A percentile compares a stretch with the other conserved stretches of the same genome.
Conservation (phyloP, 1,284 basidiomycete species). For the Boletus hoseneyae region DNA sequence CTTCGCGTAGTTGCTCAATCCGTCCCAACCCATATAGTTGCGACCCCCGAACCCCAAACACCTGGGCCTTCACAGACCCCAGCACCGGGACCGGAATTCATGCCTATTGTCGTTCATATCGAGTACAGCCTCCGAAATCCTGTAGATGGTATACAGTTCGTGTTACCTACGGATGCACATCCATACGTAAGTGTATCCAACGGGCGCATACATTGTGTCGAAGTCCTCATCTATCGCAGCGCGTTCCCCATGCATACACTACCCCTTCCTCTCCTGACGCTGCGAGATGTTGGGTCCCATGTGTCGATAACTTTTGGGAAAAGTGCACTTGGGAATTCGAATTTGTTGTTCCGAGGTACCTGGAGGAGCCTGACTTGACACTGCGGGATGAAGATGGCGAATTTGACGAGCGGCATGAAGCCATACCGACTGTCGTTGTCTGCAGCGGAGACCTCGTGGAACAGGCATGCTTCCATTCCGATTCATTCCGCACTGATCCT, state of each 20-base stretch:
- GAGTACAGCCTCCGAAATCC: slow-evolving; percentile 80
- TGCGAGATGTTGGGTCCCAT: slow-evolving; percentile 96
- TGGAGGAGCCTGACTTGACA: slow-evolving; percentile 61
- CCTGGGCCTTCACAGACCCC: slow-evolving; percentile 51
- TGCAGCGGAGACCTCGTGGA: slow-evolving; percentile 94
- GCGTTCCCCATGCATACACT: slow-evolving; percentile 91
- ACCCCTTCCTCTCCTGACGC: slow-evolving; percentile 86
- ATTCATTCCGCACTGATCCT: slow-evolving; percentile 14
- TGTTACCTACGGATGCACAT: slow-evolving; percentile 74
- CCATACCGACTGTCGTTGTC: slow-evolving; percentile 79
- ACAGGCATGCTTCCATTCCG: slow-evolving; percentile 55
- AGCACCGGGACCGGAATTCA: slow-evolving; percentile 59
- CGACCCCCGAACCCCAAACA: slow-evolving; percentile 75
- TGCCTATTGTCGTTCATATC: slow-evolving; percentile 75
- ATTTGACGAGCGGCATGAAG: slow-evolving; percentile 46
- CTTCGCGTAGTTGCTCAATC: slow-evolving; percentile 12
- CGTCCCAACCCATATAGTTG: slow-evolving; percentile 40
- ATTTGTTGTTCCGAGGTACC: slow-evolving; percentile 86
- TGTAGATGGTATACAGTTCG: slow-evolving; percentile 84
- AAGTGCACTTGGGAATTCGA: slow-evolving; percentile 99
- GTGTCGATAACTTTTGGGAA: slow-evolving; percentile 94
- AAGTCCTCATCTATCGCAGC: slow-evolving; percentile 44
- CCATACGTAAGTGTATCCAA: slow-evolving; percentile 67
- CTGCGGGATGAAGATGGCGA: slow-evolving; percentile 53
- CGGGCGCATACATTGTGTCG: slow-evolving; percentile 14